Evolutionary conservation across 441 rosid genomes (phyloP), one percentile per base, ranked within the genome.

Genomic region (Erodium chrysanthum): DNA sequence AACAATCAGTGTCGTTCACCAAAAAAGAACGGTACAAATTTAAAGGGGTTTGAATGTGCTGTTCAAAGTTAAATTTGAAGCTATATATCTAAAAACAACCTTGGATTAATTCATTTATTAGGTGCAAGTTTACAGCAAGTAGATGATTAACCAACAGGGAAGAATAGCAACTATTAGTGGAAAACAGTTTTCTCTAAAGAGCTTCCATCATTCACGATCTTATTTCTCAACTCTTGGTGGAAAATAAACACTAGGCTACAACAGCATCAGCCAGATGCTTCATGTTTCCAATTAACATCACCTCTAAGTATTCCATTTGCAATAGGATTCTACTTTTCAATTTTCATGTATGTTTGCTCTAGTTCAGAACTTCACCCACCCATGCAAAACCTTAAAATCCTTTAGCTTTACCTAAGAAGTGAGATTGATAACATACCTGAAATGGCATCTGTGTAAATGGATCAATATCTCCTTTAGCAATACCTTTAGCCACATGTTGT

Each of bases 381-480:
- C 7, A 54, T 54, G 60, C 25, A 54, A 54, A 18, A 18, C 56
- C 23, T 54, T 18, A 18, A 18, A 17, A 54, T 8, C 20, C 25
- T 54, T 18, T 3, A 20, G 23, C 60, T 18, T 18, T 54, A 18
- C 3, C 12, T 40, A 23, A 63, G 48, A 31, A 37, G 31, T 21
- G 5, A 54, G 54, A 46, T n/a, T 70, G 52, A 71, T 61, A 74
- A 46, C 35, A 46, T 73, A 94, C 99, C 96, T 84, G 83, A 78
- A 91, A 87, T 35, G 92, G 92, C 79, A 77, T 62, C 75, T 83
- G 86, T 31, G 96, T 87, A 76, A 94, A 86, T 50, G 99, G 99
- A 77, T 94, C 97, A 66, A 94, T 77, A 73, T 89, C 84, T 14
- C 99, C 99, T 72, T 76, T 71, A 46, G 97, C 99, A 60, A 91